A percentile compares a stretch with the other conserved stretches of the same genome.
Conservation (phyloP, 768 basidiomycete genomes). For the Galerina sulciceps region DNA sequence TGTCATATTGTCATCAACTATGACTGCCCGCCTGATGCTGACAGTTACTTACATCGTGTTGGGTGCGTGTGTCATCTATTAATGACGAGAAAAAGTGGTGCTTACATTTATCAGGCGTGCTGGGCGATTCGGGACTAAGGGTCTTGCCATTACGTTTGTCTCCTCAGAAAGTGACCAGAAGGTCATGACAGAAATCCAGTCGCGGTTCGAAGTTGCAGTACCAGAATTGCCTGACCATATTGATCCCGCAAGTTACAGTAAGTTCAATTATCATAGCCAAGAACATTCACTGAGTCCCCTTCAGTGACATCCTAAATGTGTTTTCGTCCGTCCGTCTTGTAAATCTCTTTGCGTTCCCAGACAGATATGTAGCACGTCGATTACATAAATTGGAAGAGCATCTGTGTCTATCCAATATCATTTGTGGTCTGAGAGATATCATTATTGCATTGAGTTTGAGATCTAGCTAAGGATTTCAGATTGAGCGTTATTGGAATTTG, state of each 20-base stretch:
- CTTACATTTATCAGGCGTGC: slow-evolving; percentile 67
- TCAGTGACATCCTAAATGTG: slow-evolving; percentile 52
- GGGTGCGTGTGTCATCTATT: slow-evolving; percentile 64
- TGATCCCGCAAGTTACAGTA: slow-evolving; percentile 94
- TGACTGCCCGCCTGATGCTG: slow-evolving; percentile 95
- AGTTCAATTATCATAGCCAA: slow-evolving; percentile 35
- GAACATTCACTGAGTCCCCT: slow-evolving; percentile 10
- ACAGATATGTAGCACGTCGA: too few relatives aligned
- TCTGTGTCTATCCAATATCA: too few relatives aligned
- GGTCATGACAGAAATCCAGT: slow-evolving; percentile 94
- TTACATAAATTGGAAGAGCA: too few relatives aligned
- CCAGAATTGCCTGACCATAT: slow-evolving; percentile 93
- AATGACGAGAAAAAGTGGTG: not conserved
- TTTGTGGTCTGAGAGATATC: too few relatives aligned
- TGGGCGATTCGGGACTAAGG: slow-evolving; percentile 99
- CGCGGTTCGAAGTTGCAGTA: slow-evolving; percentile 96
- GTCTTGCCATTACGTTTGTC: slow-evolving; percentile 97
- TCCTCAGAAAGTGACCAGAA: slow-evolving; percentile 91
- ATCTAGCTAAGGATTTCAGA: too few relatives aligned
- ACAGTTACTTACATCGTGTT: slow-evolving; percentile 98
- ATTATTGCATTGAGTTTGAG: too few relatives aligned
- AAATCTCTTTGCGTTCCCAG: too few relatives aligned
- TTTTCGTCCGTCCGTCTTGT: not conserved
- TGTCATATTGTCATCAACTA: slow-evolving; percentile 99
- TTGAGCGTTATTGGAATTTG: too few relatives aligned